Base-by-base conservation (phyloP, 495 filamentous ascomycete species). In the Aspergillus conjunctus region DNA sequence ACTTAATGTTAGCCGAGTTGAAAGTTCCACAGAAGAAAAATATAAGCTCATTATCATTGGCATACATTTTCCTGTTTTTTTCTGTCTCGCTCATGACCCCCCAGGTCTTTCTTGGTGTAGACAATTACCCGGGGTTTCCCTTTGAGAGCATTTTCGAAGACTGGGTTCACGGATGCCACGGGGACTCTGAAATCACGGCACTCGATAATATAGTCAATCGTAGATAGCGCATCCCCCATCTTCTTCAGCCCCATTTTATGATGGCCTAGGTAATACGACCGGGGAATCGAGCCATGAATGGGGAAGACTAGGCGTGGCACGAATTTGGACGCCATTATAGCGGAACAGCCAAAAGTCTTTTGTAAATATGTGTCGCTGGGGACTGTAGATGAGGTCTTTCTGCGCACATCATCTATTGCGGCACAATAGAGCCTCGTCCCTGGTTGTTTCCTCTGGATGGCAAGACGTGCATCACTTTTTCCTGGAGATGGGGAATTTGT, bases 231-330 rank as follows among this genome's bases (percentile, higher is more conserved):
- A 57, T 85, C 86, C 73, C 90, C 90, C 90, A 99, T 98, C 70
- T 89, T 88, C 18, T 77, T 77, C 20, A 98, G 79, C n/a, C 90
- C 94, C 37, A 89, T 80, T 46, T 83, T 81, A 79, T 99, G 94
- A 72, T 99, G 94, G 58, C 94, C 94, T n/a, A 98, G 85, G 81
- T 88, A 99, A 79, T 97, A 99, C 57, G 95, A 94, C 22, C 91
- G 85, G 14, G 91, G 89, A 58, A 98, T 86, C 34, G 85, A 85
- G 56, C 88, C 82, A 69, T 86, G 78, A 33, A 77, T 70, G 3
- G 87, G 87, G 72, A 94, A 98, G 9, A 76, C 71, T 43, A 73
- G 69, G 57, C 94, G 91, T 1, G 95, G 91, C 17, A 87, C 64
- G 73, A 98, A 98, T 44, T 73, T 69, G 51, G 76, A 66, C 7